These are phyloP conservation scores for Coffea canephora DNA, from an alignment of 257 asterid species.

Conservation along the genomic window DNA sequence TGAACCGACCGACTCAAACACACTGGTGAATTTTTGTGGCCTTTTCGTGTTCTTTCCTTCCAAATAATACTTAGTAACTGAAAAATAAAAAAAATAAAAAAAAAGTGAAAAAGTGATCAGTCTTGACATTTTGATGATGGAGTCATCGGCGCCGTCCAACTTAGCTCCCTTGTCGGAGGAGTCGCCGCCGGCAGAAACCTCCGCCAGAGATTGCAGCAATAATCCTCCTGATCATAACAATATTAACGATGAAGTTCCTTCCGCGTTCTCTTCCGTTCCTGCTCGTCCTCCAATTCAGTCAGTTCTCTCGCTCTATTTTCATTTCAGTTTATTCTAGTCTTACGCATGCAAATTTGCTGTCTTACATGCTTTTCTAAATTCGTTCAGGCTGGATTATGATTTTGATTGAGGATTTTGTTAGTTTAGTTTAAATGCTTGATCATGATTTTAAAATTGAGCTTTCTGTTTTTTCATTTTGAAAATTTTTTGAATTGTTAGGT, in stretches of 20 bases:
- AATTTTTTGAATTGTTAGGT: not conserved
- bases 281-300: slow-evolving; percentile 67
- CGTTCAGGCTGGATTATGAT: no score
- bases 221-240: slow-evolving; percentile 25
- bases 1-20: not conserved
- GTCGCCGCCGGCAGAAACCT: slow-evolving; percentile 23
- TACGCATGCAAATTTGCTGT: not conserved
- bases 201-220: not conserved
- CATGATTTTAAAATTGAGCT: not conserved
- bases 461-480: no score
- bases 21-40: not conserved
- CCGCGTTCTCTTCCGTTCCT: slow-evolving; percentile 62
- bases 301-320: slow-evolving; percentile 24
- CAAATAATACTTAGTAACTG: not conserved
- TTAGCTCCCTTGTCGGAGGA: slow-evolving; percentile 65
- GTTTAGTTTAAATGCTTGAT: not conserved
- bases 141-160: slow-evolving; percentile 31
- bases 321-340: not conserved
- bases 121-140: not conserved
- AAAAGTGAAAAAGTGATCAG: not conserved
- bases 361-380: no score
- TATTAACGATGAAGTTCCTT: slow-evolving; percentile 30
- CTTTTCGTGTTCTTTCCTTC: no score
- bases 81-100: no score
- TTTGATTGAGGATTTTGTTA: no score